Evolutionary conservation across 345 rosid genomes (phyloP).

Genomic region (Lagerstroemia speciosa): DNA sequence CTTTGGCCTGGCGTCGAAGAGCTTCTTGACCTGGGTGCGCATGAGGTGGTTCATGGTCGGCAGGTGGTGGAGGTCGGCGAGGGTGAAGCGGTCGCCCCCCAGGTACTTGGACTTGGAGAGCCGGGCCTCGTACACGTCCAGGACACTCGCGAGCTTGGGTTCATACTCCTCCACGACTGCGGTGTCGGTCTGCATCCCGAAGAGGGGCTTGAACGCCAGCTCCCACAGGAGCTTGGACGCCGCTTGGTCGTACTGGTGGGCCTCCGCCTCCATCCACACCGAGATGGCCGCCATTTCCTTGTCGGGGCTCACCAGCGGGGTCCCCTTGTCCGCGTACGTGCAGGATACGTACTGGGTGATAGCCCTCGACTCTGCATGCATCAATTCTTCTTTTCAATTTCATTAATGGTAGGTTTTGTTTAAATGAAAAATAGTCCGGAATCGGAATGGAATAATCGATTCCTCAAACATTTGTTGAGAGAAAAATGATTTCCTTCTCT

Average conservation of each 20-base stretch:
- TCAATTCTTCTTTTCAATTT: too few relatives aligned
- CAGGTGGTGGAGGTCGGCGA: conserved; percentile 21
- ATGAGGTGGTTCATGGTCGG: conserved; percentile 4
- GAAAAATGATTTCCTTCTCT: too few relatives aligned
- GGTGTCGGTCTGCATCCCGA: conserved; percentile 39
- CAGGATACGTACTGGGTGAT: conserved; percentile 53
- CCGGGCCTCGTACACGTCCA: conserved; percentile 15
- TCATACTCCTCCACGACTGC: conserved; percentile 48
- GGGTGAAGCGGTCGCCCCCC: conserved; percentile 16
- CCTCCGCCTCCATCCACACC: conserved; percentile 66
- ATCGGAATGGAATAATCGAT: too few relatives aligned
- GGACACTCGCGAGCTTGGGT: conserved; percentile 29
- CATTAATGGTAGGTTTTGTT: too few relatives aligned
- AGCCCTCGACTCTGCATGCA: conserved; percentile 72
- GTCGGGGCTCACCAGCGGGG: conserved; percentile 30
- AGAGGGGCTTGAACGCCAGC: conserved; percentile 29
- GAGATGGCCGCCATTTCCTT: conserved; percentile 21
- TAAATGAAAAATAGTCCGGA: too few relatives aligned
- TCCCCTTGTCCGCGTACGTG: conserved; percentile 43
- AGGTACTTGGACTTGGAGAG: conserved; percentile 21
- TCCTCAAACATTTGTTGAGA: too few relatives aligned
- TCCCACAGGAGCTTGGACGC: conserved; percentile 61
- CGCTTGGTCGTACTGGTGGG: conserved; percentile 49
- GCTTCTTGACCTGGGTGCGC: conserved; percentile 11
- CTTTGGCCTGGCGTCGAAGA: conserved; percentile 20